phyloP scores from a whole-genome alignment of 148 eudicot species.

The Salicornia ramosissima region DNA sequence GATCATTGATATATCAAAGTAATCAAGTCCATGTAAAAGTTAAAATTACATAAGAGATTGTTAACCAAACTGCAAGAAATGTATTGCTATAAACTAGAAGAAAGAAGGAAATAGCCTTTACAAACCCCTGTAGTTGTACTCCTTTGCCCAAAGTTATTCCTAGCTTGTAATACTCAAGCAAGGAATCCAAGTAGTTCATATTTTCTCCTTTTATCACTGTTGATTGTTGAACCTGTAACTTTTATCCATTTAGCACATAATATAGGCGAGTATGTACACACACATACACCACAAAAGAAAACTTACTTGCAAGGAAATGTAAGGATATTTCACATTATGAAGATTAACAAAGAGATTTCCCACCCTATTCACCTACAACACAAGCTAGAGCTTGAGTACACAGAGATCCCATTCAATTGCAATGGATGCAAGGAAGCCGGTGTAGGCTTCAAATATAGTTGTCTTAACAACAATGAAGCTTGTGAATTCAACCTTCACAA shows the following conservation, averaged over 20 bases:
- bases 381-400: constrained; percentile 30
- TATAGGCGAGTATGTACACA: background rate
- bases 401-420: constrained; percentile 35
- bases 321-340: constrained; percentile 7
- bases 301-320: constrained; percentile 14
- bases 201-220: constrained; percentile 12
- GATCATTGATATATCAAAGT: too few relatives aligned
- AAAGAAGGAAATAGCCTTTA: background rate
- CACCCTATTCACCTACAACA: constrained; percentile 35
- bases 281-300: background rate
- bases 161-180: constrained; percentile 22
- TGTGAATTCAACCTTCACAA: constrained; percentile 35
- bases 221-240: background rate
- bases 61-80: background rate
- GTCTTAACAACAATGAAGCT: background rate
- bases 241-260: constrained; percentile 8
- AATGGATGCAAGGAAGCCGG: constrained; percentile 39
- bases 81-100: background rate
- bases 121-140: background rate
- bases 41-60: too few relatives aligned
- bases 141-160: constrained; percentile 21
- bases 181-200: constrained; percentile 15
- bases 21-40: too few relatives aligned
- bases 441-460: constrained; percentile 32
- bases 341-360: constrained; percentile 24